Conservation (phyloP, 345 rosid genomes). For the Pugionium cornutum region DNA sequence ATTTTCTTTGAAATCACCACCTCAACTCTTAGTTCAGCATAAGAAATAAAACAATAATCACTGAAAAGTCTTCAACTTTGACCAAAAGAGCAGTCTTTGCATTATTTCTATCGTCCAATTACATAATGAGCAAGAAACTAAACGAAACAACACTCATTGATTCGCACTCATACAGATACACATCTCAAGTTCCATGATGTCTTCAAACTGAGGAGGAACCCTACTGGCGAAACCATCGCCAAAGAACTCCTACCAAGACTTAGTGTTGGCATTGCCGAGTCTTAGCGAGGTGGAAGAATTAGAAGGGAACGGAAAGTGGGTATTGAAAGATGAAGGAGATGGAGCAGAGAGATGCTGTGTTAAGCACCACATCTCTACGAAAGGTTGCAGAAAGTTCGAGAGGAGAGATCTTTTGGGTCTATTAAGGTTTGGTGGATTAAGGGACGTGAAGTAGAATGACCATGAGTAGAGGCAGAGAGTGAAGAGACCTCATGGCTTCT, state of each 20-base stretch:
- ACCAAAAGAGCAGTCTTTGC: conserved; percentile 1
- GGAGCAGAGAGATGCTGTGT: conserved; percentile 47
- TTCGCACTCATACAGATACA: conserved; percentile 5
- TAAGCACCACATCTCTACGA: conserved; percentile 56
- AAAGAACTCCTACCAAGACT: conserved; percentile 82
- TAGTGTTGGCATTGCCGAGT: conserved; percentile 66
- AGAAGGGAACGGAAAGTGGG: conserved; percentile 58
- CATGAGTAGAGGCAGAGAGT: conserved; percentile 47
- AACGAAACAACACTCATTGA: neutral
- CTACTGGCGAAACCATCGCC: conserved; percentile 83
- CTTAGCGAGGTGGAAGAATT: conserved; percentile 49
- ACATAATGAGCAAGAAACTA: conserved; percentile 7
- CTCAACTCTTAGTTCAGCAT: neutral
- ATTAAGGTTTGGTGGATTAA: conserved; percentile 43
- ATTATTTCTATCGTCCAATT: neutral
- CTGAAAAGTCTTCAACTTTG: neutral
- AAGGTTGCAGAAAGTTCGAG: conserved; percentile 34
- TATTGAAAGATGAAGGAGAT: conserved; percentile 44
- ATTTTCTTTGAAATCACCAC: neutral
- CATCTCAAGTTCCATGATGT: conserved; percentile 88
- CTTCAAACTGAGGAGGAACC: conserved; percentile 87
- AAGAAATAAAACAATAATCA: too few relatives aligned
- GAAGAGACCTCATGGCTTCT: conserved; percentile 32
- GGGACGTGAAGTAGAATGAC: conserved; percentile 58
- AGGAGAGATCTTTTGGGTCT: conserved; percentile 20